Conservation (phyloP, 106 monocot genomes). For the Posidonia australis region DNA sequence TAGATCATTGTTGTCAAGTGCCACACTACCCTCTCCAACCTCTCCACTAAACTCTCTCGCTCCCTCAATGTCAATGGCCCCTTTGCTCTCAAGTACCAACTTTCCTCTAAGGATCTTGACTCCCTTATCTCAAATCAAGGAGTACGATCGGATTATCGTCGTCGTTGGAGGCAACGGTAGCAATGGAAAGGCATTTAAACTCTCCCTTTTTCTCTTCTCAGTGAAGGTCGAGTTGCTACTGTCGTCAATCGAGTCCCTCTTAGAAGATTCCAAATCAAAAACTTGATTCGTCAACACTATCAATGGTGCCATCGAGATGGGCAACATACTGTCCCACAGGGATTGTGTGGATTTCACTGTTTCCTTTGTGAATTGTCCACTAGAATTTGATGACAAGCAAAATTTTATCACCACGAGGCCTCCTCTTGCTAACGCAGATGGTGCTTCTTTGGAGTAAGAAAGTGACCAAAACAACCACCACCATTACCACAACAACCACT, state of each 20-base stretch:
- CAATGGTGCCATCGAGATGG: slow-evolving; percentile 54
- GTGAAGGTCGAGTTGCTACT: slow-evolving; percentile 38
- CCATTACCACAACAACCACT: neutral
- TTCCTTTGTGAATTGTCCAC: slow-evolving; percentile 65
- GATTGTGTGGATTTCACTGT: slow-evolving; percentile 47
- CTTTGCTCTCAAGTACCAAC: slow-evolving; percentile 21
- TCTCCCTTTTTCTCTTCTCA: slow-evolving; percentile 65
- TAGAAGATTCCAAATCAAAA: slow-evolving; percentile 87
- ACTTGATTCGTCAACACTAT: slow-evolving; percentile 90
- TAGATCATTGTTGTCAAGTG: slow-evolving; percentile 77
- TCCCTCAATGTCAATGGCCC: slow-evolving; percentile 16
- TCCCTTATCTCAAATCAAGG: too few relatives aligned
- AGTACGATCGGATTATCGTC: too few relatives aligned
- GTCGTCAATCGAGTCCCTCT: slow-evolving; percentile 58
- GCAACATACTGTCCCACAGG: slow-evolving; percentile 32
- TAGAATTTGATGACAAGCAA: slow-evolving; percentile 61
- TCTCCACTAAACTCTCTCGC: slow-evolving; percentile 57
- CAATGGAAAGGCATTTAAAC: too few relatives aligned
- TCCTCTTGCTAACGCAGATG: neutral
- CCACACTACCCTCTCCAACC: slow-evolving; percentile 46
- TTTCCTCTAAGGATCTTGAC: too few relatives aligned
- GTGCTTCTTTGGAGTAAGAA: neutral
- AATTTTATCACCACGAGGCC: slow-evolving; percentile 23
- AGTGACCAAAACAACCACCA: slow-evolving; percentile 7
- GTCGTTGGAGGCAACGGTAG: too few relatives aligned